Evolutionary conservation across 257 asterid genomes (phyloP).

Genomic region (Solanum pimpinellifolium): DNA sequence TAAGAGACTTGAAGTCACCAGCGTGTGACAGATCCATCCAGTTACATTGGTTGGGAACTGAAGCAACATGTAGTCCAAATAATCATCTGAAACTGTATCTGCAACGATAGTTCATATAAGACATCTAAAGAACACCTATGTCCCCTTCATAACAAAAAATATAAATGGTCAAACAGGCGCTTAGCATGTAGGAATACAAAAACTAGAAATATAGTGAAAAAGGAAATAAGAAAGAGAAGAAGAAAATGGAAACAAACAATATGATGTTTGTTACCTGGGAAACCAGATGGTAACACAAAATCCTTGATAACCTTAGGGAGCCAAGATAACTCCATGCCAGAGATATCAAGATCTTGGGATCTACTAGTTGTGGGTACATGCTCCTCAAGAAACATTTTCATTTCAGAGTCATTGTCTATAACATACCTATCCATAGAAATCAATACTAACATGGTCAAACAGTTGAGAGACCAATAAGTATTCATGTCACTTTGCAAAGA

Average conservation of each 20-base stretch:
- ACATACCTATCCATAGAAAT: constrained; percentile 37
- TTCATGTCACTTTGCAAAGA: background rate
- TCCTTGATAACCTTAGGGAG: constrained; percentile 59
- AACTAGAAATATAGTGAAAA: background rate
- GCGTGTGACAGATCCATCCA: constrained; percentile 91
- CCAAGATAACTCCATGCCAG: constrained; percentile 35
- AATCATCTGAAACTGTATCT: constrained; percentile 92
- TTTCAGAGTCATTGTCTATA: constrained; percentile 39
- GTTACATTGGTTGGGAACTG: constrained; percentile 97
- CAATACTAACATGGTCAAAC: background rate
- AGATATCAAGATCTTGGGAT: constrained; percentile 9
- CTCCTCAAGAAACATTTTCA: constrained; percentile 47
- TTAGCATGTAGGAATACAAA: background rate
- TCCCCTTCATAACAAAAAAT: background rate
- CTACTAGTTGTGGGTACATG: constrained; percentile 14
- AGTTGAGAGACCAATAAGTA: background rate
- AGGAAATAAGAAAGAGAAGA: background rate
- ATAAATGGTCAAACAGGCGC: background rate
- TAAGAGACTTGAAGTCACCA: constrained; percentile 93
- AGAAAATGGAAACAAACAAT: background rate
- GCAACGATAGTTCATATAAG: constrained; percentile 11
- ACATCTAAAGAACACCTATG: background rate
- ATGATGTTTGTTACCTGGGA: constrained; percentile 45
- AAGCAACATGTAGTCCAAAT: constrained; percentile 83
- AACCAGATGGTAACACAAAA: constrained; percentile 80